A percentile compares a stretch with the other conserved stretches of the same genome.
These are phyloP conservation scores for Cardamine resedifolia DNA, from an alignment of 345 rosid species.

Conservation along the genomic window DNA sequence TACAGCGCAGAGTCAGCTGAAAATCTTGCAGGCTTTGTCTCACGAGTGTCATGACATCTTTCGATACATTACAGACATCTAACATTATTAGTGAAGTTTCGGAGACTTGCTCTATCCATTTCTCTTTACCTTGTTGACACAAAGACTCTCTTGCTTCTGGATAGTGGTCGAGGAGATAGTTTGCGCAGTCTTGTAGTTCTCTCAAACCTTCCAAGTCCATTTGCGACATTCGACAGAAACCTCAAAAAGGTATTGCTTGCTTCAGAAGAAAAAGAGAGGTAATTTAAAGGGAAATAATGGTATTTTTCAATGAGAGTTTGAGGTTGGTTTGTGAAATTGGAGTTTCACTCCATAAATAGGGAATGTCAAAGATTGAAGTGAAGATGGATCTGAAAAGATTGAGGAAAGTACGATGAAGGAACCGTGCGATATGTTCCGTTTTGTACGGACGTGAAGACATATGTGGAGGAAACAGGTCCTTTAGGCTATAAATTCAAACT, in stretches of 20 bases:
- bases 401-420: conserved; percentile 47
- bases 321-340: not conserved
- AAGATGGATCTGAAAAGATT: conserved; percentile 27
- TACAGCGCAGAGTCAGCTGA: conserved; percentile 47
- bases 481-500: conserved; percentile 19
- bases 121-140: conserved; percentile 43
- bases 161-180: conserved; percentile 62
- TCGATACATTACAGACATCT: conserved; percentile 57
- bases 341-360: not conserved
- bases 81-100: conserved; percentile 70
- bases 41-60: conserved; percentile 57
- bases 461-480: conserved; percentile 40
- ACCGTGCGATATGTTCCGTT: not conserved
- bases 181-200: conserved; percentile 65
- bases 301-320: not conserved
- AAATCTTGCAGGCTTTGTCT: conserved; percentile 55
- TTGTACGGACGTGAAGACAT: conserved; percentile 44
- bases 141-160: conserved; percentile 51
- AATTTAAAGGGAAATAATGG: not conserved
- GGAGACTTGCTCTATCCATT: conserved; percentile 55
- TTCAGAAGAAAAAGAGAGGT: conserved; percentile 2
- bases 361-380: not conserved
- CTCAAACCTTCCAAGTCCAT: conserved; percentile 61
- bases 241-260: conserved; percentile 5
- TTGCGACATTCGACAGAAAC: conserved; percentile 40